Percentiles rank a stretch among this genome's conserved stretches.
phyloP scores from a whole-genome alignment of 371 early-diverging fungal species.

The Haplosporangium sp. region DNA sequence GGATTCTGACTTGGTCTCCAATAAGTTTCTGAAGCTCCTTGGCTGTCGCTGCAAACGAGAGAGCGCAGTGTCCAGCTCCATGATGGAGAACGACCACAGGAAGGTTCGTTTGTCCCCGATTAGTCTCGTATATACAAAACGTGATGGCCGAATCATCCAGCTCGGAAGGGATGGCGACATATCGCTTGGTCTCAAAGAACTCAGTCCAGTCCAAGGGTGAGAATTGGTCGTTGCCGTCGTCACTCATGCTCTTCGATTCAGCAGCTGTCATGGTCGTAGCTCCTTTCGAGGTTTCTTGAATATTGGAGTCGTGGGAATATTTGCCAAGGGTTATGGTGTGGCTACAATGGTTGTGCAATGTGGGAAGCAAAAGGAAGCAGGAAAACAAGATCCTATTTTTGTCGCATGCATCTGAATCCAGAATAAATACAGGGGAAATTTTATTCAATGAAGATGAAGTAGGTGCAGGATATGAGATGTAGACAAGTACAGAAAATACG shows the following conservation, averaged over 20 bases:
- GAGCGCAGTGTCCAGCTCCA: constrained; percentile 86
- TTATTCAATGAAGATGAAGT: not conserved
- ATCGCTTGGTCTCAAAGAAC: constrained; percentile 56
- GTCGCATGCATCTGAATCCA: too few relatives aligned
- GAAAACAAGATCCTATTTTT: too few relatives aligned
- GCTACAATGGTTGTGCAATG: not conserved
- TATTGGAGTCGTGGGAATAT: too few relatives aligned
- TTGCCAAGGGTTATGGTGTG: not conserved
- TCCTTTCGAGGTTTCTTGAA: too few relatives aligned
- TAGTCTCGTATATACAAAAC: constrained; percentile 58
- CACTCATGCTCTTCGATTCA: too few relatives aligned
- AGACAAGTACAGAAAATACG: not conserved
- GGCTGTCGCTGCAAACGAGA: constrained; percentile 81
- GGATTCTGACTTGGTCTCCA: constrained; percentile 60
- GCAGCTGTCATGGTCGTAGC: too few relatives aligned
- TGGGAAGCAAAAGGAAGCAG: not conserved
- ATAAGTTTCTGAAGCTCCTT: constrained; percentile 57
- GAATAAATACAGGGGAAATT: too few relatives aligned
- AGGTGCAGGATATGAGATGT: not conserved
- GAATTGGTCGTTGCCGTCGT: constrained; percentile 1
- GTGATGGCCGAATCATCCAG: constrained; percentile 15
- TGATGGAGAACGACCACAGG: constrained; percentile 89
- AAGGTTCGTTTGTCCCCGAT: constrained; percentile 34
- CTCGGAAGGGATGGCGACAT: constrained; percentile 13
- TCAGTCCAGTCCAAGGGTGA: constrained; percentile 52